Base-by-base conservation (phyloP, 768 basidiomycete genomes). In the Amanita rubescens region DNA sequence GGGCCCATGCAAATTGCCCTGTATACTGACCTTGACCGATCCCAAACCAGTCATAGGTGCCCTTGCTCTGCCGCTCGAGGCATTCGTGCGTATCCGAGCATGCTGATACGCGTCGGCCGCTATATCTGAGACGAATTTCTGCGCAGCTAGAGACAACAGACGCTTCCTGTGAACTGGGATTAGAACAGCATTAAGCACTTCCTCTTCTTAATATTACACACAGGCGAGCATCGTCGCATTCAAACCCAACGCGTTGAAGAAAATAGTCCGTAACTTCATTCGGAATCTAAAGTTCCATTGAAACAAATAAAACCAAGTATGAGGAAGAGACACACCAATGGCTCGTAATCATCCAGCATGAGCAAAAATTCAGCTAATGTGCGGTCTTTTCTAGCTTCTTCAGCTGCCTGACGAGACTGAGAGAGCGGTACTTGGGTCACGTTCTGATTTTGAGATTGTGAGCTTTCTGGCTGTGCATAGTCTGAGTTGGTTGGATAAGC, bases 221-320 rank as follows among this genome's bases (percentile, higher is more conserved):
- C 94, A 98, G 68, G 62, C 95, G 82, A 46, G 93, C 82, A 63
- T 98, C 95, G 57, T 94, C 87, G 62, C 90, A 94, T 60, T 97
- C 94, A 67, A 97, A 97, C 1, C 95, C 96, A 17, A 94, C 90
- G 52, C 87, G 80, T 67, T 98, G 94, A 10, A 99, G 81, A 70
- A 96, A 98, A 68, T 94, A 96, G 63, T 96, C 92, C 3, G 94
- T 96, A 20, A 99, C 92, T 68, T 98, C 94, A 65, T 93, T 95
- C 0, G 95, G 95, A 57, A 98, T 91, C 94, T 97, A 65, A 39
- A 5, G 22, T 9, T 49, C 32, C 27, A 34, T 41, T 52, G 45
- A 25, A 14, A 55, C 45, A 19, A 34, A 35, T 12, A 24, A 27
- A 34, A 22, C 35, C 27, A 12, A 14, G 14, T 47, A 43, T 11